Base-by-base conservation (phyloP, 805 yeast genomes). In the Metschnikowia aberdeeniae region DNA sequence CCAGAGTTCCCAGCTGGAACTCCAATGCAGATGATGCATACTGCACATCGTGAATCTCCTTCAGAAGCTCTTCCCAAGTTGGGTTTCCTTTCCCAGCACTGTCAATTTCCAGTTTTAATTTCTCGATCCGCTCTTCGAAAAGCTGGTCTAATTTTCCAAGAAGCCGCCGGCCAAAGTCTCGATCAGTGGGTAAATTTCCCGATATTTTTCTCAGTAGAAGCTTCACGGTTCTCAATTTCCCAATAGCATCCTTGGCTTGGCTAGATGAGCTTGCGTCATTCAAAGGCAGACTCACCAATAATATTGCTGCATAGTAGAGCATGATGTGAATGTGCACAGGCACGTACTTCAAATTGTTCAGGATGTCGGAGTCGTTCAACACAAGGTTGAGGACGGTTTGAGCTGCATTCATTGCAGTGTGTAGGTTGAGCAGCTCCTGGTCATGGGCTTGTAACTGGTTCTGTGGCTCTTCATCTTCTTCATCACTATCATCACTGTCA, bases 291-390 rank as follows among this genome's bases (percentile, higher is more conserved):
- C 76, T 75, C 32, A 82, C 60, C 5, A 81, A 62, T 26, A 82
- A 60, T 42, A 82, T 60, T 0, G 84, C 82, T 1, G 88, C 84
- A 53, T 81, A 82, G 56, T 82, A 83, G 10, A 82, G 62, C 87
- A 83, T 82, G 42, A 83, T 73, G 57, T 82, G 86, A 34, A 83
- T 79, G 58, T 83, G 88, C n/a, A 82, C 77, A 0, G 89, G 89
- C 17, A 82, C 84, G 54, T 78, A 83, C 53, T 73, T 74, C 47
- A 83, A 64, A 37, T 80, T 78, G 7, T 72, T 66, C 24, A 74
- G 59, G 29, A 83, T 78, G 56, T 83, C 88, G 10, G 68, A 63
- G 58, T 83, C 89, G 39, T 73, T 75, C 4, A 81, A 64, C 0
- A 81, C 82, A 44, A 82, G 62, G 46, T 78, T 80, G 40, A 83